Conservation (phyloP, 2,329 filamentous ascomycete species). For the Arthrinium phaeospermum region DNA sequence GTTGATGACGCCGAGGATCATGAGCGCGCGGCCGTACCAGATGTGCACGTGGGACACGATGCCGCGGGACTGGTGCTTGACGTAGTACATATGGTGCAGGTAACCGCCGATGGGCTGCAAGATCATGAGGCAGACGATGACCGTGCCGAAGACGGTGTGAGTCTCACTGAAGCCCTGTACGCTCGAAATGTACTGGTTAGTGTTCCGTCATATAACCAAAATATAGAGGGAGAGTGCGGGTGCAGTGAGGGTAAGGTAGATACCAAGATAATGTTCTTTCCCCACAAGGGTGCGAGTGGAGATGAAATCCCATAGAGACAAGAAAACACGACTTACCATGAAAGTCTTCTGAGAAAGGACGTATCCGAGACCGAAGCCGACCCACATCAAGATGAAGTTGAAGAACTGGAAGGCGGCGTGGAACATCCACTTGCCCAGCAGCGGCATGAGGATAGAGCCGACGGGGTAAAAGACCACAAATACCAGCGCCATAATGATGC, state of each 20-base stretch:
- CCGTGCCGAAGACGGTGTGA: conserved; percentile 63
- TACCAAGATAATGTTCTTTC: too few relatives aligned
- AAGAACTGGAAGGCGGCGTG: conserved; percentile 63
- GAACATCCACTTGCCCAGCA: conserved; percentile 61
- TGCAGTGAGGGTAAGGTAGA: too few relatives aligned
- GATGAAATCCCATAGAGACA: background rate
- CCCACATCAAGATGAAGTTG: conserved; percentile 63
- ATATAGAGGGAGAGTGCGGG: background rate
- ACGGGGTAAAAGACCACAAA: conserved; percentile 65
- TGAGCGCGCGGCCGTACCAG: conserved; percentile 65
- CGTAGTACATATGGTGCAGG: conserved; percentile 61
- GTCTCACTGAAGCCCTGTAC: conserved; percentile 55
- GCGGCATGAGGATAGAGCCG: conserved; percentile 64
- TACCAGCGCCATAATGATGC: conserved; percentile 65
- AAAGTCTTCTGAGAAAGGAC: conserved; percentile 44
- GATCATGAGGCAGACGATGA: conserved; percentile 58
- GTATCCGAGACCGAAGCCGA: conserved; percentile 60
- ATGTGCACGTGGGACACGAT: conserved; percentile 62
- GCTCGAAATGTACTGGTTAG: conserved; percentile 25
- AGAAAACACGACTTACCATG: conserved; percentile 31
- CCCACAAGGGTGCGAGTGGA: background rate
- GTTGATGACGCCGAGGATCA: conserved; percentile 66
- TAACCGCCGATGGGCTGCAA: conserved; percentile 65
- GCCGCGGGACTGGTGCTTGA: conserved; percentile 53
- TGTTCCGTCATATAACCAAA: background rate